Evolutionary conservation across 225 moss, liverwort and hornwort genomes (phyloP).

Genomic region (Climacium dendroides): DNA sequence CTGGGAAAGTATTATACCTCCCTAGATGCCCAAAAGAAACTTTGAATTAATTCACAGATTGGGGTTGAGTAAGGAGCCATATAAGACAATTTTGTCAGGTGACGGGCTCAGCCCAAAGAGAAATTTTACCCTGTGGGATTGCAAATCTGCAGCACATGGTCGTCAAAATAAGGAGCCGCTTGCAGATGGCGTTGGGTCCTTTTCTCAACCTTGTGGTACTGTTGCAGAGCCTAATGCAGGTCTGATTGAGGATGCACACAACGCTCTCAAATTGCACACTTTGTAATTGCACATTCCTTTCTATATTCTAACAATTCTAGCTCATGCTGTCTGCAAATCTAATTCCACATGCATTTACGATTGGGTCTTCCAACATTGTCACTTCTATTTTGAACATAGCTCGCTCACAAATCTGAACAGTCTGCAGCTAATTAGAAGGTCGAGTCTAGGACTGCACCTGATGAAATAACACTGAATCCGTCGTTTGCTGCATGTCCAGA

Average conservation of each 20-base stretch:
- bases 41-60: no score
- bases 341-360: not conserved
- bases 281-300: not conserved
- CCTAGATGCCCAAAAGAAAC: no score
- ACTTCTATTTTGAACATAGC: not conserved
- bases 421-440: not conserved
- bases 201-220: not conserved
- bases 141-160: not conserved
- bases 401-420: not conserved
- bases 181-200: not conserved
- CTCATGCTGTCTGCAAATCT: not conserved
- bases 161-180: not conserved
- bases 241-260: not conserved
- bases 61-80: no score
- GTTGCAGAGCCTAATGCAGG: not conserved
- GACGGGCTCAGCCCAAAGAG: not conserved
- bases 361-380: not conserved
- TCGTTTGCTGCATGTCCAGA: not conserved
- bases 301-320: not conserved
- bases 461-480: no score
- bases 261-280: not conserved
- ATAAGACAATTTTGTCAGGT: not conserved
- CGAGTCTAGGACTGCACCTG: not conserved
- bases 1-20: no score
- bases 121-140: not conserved